Base-by-base conservation (phyloP, 495 filamentous ascomycete genomes). In the Terfezia boudieri region DNA sequence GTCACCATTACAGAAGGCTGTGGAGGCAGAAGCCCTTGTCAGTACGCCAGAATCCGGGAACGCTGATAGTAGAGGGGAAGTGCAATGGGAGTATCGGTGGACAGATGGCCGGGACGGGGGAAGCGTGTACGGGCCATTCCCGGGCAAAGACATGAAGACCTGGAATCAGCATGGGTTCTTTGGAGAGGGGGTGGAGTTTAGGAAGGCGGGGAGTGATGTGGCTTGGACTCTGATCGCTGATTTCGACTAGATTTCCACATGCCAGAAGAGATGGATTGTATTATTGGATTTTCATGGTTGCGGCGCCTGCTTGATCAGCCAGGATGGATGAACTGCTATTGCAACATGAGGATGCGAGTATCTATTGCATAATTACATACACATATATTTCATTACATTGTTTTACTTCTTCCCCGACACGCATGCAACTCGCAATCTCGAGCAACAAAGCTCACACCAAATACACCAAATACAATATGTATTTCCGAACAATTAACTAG, bases 101-200 rank as follows among this genome's bases (percentile, higher is more conserved):
- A 79, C 76, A 12, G 86, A 94, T 61, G 86, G 80, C 46, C 72
- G 86, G n/a, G 90, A 94, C 62, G 81, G 77, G 4, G 84, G 77
- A 0, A 73, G 78, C 51, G 73, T 75, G 36, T 83, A 96, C 67
- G 92, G 90, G 0, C 87, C 88, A 1, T 98, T 88, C 65, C 84
- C 93, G 61, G 79, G 75, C 12, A 60, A 70, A 0, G 86, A 80
- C 51, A 98, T 98, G 90, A 73, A 74, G 49, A 80, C 82, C 0
- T 98, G 90, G 90, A 76, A 80, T 56, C 75, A 81, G 54, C 85
- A 86, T 10, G 92, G 92, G 6, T 96, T 94, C 60, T 98, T 98
- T 69, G 84, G 93, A 59, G 89, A 85, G 0, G 41, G 41, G 8
- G 84, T 94, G 23, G 89, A 96, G 65, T 96, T 96, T 63, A 71